Conservation (phyloP, 345 rosid species). For the Salix koriyanagi region DNA sequence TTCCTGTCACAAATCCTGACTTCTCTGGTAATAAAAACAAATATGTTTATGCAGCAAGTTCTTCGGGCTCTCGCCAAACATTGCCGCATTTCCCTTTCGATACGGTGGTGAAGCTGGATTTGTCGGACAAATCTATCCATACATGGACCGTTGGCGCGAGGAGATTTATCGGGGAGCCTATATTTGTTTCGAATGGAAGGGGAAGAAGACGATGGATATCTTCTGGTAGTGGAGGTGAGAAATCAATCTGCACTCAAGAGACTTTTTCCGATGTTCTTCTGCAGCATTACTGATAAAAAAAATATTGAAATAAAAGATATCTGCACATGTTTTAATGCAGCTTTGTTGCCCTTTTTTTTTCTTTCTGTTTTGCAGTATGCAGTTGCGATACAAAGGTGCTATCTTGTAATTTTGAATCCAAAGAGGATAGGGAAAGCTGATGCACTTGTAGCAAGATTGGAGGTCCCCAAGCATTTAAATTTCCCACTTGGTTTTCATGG, state of each 20-base stretch:
- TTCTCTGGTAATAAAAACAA: slow-evolving; percentile 55
- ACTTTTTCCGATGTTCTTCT: too few species aligned
- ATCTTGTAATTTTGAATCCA: slow-evolving; percentile 65
- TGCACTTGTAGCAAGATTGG: slow-evolving; percentile 62
- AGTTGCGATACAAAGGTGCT: slow-evolving; percentile 73
- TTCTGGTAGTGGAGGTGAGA: slow-evolving; percentile 78
- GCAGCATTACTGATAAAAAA: too few species aligned
- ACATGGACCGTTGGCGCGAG: slow-evolving; percentile 66
- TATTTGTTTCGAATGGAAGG: slow-evolving; percentile 51
- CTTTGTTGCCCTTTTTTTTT: background rate
- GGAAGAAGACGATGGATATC: slow-evolving; percentile 73
- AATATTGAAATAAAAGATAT: too few species aligned
- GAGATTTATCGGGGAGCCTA: slow-evolving; percentile 82
- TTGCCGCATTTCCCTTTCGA: slow-evolving; percentile 86
- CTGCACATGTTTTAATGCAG: too few species aligned
- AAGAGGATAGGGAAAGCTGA: slow-evolving; percentile 70
- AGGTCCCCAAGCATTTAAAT: slow-evolving; percentile 68
- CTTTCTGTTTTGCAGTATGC: slow-evolving; percentile 54
- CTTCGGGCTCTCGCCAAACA: slow-evolving; percentile 58
- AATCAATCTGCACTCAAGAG: too few species aligned
- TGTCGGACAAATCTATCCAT: slow-evolving; percentile 17
- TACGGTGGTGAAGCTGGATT: slow-evolving; percentile 63
- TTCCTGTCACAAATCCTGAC: slow-evolving; percentile 55
- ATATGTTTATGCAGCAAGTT: slow-evolving; percentile 53
- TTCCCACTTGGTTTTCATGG: slow-evolving; percentile 94